Evolutionary conservation across 2,329 filamentous ascomycete genomes (phyloP).

Genomic region (Bertia moriformis): DNA sequence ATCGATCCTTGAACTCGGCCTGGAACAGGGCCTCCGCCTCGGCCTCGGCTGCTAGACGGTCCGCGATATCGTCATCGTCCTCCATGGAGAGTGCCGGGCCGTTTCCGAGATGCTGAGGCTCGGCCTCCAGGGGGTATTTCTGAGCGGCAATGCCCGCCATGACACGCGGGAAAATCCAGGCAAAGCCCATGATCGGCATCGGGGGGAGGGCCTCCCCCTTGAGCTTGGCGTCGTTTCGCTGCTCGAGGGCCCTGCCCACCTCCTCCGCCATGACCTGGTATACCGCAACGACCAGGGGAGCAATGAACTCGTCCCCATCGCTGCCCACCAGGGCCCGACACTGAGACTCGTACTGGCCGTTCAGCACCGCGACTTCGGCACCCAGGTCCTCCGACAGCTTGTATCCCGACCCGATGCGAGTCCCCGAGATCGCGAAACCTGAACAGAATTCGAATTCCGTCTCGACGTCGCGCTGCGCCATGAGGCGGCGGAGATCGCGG

Average conservation of each 20-base stretch:
- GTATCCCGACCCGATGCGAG: conserved; percentile 61
- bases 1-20: no score
- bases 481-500: conserved; percentile 57
- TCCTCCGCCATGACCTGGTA: conserved; percentile 70
- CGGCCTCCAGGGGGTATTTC: no score
- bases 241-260: conserved; percentile 40
- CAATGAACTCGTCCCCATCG: conserved; percentile 40
- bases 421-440: conserved; percentile 66
- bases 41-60: no score
- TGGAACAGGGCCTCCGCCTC: no score
- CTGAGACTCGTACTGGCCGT: conserved; percentile 49
- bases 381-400: conserved; percentile 77
- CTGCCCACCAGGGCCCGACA: conserved; percentile 54
- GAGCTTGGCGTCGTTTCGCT: conserved; percentile 25
- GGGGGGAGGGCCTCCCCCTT: conserved; percentile 4
- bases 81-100: no score
- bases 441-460: conserved; percentile 91
- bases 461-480: conserved; percentile 68
- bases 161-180: neutral
- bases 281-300: conserved; percentile 70
- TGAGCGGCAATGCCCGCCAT: no score
- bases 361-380: conserved; percentile 48
- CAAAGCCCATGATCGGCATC: neutral
- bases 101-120: no score
- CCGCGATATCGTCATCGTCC: no score